Base-by-base conservation (phyloP, 176 grass and related monocot species). In the Triticum turgidum region DNA sequence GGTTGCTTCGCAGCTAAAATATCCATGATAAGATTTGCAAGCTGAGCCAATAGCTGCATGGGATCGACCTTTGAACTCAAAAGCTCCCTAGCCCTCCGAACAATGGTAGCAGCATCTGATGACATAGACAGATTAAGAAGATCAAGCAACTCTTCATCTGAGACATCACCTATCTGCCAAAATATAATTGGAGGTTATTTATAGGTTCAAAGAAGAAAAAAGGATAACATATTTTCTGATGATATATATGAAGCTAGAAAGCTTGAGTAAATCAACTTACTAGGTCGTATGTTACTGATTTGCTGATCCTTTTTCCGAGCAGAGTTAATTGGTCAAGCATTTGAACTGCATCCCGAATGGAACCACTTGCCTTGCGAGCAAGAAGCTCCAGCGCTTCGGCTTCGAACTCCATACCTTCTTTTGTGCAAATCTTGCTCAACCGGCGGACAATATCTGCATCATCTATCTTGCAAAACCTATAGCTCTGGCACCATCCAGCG, bases 1-100 rank as follows among this genome's bases (percentile, higher is more conserved):
- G 67, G 86, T 64, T 81, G 85, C 74, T 86, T 95, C 17, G 84
- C 87, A 84, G 91, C 88, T 88, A 98, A 87, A 86, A 95, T 76
- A 73, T 98, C 90, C 91, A 95, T 94, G 78, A 98, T 94, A 79
- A 96, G 82, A 87, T 91, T 94, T 68, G 93, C 92, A 37, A 98
- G 92, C 89, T 94, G 96, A 58, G 91, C 89, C 22, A 89, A 75
- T 65, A 98, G 75, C 65, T 92, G 91, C 32, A 85, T 45, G 17
- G 96, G 96, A 39, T 96, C 96, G 3, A 98, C 88, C 73, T 92
- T 94, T 65, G 86, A 93, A 75, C 90, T 94, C 82, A 98, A 89
- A 74, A 98, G 87, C 74, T 98, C 96, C 83, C 93, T 87, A 25
- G 92, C 90, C 66, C 86, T 88, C 90, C 87, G 90, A 38, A 96